Conservation (phyloP, 352 stramenopile genomes). For the Phytophthora megakarya region DNA sequence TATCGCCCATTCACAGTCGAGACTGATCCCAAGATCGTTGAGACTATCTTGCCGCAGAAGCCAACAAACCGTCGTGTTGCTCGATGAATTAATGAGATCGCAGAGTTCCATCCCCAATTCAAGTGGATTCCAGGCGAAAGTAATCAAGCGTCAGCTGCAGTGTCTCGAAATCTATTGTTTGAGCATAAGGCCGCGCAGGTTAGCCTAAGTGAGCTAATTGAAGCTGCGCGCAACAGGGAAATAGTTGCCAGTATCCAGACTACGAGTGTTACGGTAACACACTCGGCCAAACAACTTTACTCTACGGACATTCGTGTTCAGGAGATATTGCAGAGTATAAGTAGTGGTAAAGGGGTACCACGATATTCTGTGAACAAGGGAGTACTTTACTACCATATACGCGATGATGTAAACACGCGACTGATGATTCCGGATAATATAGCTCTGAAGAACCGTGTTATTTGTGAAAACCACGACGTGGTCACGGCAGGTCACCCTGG, state of each 20-base stretch:
- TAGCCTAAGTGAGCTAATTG: not conserved
- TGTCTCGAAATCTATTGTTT: slow-evolving; percentile 4
- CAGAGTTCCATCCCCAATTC: slow-evolving; percentile 10
- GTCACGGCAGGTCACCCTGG: too few relatives aligned
- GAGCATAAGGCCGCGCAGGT: slow-evolving; percentile 13
- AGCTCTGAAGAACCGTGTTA: slow-evolving; percentile 23
- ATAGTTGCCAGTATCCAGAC: slow-evolving; percentile 3
- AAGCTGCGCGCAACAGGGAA: not conserved
- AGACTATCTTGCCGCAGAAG: slow-evolving; percentile 24
- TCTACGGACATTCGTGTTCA: slow-evolving; percentile 1
- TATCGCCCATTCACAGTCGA: slow-evolving; percentile 12
- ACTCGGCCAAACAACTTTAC: slow-evolving; percentile 8
- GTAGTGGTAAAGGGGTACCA: slow-evolving; percentile 3
- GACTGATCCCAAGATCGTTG: slow-evolving; percentile 25
- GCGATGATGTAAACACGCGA: not conserved
- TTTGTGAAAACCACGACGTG: slow-evolving; percentile 21
- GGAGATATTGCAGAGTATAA: not conserved
- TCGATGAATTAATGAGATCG: slow-evolving; percentile 22
- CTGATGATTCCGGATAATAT: slow-evolving; percentile 12
- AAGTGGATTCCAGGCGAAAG: slow-evolving; percentile 1
- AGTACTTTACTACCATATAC: slow-evolving; percentile 17
- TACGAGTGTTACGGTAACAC: not conserved
- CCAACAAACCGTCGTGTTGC: slow-evolving; percentile 16
- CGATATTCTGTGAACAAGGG: slow-evolving; percentile 4
- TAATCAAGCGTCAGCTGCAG: slow-evolving; percentile 8